phyloP scores from a whole-genome alignment of 176 grass and related monocot genomes.

The Coix lacrymajobi region DNA sequence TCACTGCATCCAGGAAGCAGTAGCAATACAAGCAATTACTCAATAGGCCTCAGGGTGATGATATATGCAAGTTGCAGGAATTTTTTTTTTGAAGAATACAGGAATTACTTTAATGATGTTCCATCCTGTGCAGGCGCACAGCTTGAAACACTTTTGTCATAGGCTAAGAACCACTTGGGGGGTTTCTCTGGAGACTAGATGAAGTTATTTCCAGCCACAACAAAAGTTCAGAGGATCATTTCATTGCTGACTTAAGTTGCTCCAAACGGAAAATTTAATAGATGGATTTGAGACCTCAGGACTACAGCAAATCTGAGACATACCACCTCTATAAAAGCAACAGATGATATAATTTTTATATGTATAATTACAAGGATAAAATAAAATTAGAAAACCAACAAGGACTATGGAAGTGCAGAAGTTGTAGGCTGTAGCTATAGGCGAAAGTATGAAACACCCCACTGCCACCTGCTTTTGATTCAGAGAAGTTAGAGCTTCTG shows the following conservation, averaged over 20 bases:
- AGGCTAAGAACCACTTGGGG: neutral
- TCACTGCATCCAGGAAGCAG: neutral
- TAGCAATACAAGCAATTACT: neutral
- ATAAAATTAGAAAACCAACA: neutral
- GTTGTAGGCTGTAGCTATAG: neutral
- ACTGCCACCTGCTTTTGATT: neutral
- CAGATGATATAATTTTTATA: neutral
- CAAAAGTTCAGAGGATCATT: neutral
- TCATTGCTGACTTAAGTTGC: neutral
- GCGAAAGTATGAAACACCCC: neutral
- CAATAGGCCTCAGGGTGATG: neutral
- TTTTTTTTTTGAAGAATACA: too few relatives aligned
- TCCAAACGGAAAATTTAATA: neutral
- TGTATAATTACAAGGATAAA: neutral
- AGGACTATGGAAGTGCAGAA: neutral
- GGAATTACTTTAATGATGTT: neutral
- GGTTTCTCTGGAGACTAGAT: neutral
- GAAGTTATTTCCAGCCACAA: neutral
- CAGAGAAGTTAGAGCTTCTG: neutral
- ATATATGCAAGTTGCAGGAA: neutral
- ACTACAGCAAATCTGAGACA: neutral
- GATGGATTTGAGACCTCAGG: neutral
- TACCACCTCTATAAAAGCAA: neutral
- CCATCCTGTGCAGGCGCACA: neutral
- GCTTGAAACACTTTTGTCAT: neutral